Base-by-base conservation (phyloP, 345 rosid species). In the Salix viminalis region DNA sequence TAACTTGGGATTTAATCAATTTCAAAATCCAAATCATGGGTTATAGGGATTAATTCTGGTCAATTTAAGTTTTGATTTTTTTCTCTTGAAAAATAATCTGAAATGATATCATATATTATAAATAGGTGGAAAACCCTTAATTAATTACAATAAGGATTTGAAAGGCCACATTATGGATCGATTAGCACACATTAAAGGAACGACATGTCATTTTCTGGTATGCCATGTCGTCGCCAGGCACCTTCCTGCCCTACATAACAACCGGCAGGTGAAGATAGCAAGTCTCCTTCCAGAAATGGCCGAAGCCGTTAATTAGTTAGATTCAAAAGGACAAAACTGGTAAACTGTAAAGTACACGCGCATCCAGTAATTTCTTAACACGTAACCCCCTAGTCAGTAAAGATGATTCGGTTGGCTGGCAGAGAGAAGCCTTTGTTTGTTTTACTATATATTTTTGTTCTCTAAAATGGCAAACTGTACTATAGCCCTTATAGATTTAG, bases 401-500 rank as follows among this genome's bases (percentile, higher is more conserved):
- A 73, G 72, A 65, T 69, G 75, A 71, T 82, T 64, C 77, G 71
- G 74, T 82, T 71, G 73, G 77, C 65, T 82, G 85, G 84, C 83
- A 77, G 78, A 72, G 65, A 77, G 65, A 70, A 66, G 30, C 42
- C 48, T 65, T 28, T 67, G 7, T 37, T 67, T 37, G 10, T 67
- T 30, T 30, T 10, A 4, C 10, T 58, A 10, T 58, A 18, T n/a
- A 3, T 23, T 10, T 58, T 10, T n/a, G 64, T 23, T n/a, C 1
- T 9, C 23, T 0, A 58, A 23, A 23, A 41, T 24, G 14, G 28
- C 0, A 23, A n/a, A 58, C 24, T 23, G 23, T 24, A 58, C 1
- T 23, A 0, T 58, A 58, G 62, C 11, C 62, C 62, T 58, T 58
- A 58, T 58, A 58, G 4, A 56, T 56, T 3, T 56, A 56, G 1